Evolutionary conservation across 129 eudicot genomes (phyloP), one percentile per base, ranked within the genome.

Genomic region (Scalesia atractyloides): DNA sequence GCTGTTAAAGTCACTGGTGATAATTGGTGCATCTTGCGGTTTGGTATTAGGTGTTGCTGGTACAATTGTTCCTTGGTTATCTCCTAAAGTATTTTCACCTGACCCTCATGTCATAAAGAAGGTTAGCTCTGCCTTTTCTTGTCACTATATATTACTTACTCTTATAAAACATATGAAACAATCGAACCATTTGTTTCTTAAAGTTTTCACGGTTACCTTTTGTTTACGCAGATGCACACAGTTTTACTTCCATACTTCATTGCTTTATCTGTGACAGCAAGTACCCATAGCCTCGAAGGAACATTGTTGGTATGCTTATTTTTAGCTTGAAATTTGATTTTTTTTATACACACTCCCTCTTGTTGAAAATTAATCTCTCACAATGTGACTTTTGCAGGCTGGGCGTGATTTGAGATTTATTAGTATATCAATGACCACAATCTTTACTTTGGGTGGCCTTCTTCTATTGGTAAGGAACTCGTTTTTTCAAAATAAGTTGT

Each of bases 221-320:
- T 15, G 18, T 61, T 7, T 44, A 44, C 82, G 89, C 94, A 95
- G 99, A 91, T 95, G 99, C 99, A 91, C 82, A 84, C 71, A 72
- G 99, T 88, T 81, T 72, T 91, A 70, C 59, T 90, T 64, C 99
- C 93, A 24, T 95, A 79, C 82, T 90, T 86, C 71, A 84, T 90
- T 79, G 91, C 99, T 36, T 85, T 95, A 50, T 79, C 80, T 60
- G 84, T 95, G 79, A 84, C 97, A 47, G 87, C 99, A 78, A 75
- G 91, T 76, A 86, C 88, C 48, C 97, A 84, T 74, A 78, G 97
- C 84, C 92, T 89, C 74, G 99, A 95, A 76, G 99, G 99, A 64
- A 84, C 97, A n/a, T 82, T 90, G 83, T 80, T 95, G 96, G 99
- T 95, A 91, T 41, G 88, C 72, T 41, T 78, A 53, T 52, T 78